Evolutionary conservation across 176 grass and related monocot species (phyloP).

Genomic region (Musa troglodytarum): DNA sequence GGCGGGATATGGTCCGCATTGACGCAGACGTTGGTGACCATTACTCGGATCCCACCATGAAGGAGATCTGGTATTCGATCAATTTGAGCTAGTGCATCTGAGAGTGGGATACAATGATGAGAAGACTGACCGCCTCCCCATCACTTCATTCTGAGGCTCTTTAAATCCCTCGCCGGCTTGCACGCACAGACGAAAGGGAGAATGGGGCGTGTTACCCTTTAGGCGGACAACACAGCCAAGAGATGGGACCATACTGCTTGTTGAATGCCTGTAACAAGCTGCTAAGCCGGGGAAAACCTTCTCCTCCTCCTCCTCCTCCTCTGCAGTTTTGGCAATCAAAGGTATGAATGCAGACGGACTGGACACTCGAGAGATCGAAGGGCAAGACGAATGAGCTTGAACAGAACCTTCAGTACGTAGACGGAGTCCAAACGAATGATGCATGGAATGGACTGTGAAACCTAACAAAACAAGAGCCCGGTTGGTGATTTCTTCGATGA

Average conservation of each 20-base stretch:
- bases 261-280: too few species aligned
- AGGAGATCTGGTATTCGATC: neutral
- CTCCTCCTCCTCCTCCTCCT: too few species aligned
- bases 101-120: neutral
- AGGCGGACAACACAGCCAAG: neutral
- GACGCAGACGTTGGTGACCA: constrained; percentile 5
- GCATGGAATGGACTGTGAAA: too few species aligned
- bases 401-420: too few species aligned
- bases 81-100: neutral
- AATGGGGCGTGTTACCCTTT: neutral
- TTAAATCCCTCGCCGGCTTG: neutral
- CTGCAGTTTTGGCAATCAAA: too few species aligned
- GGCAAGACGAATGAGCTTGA: too few species aligned
- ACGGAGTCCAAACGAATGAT: too few species aligned
- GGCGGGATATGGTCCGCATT: neutral
- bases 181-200: neutral
- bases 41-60: constrained; percentile 8
- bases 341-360: too few species aligned
- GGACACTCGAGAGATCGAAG: too few species aligned
- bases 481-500: too few species aligned
- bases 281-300: too few species aligned
- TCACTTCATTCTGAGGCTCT: neutral
- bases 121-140: neutral
- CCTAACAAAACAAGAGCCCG: too few species aligned
- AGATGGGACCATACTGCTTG: neutral